A percentile compares a stretch with the other conserved stretches of the same genome.
phyloP scores from a whole-genome alignment of 208 protist species.

The Leishmania gerbilli region DNA sequence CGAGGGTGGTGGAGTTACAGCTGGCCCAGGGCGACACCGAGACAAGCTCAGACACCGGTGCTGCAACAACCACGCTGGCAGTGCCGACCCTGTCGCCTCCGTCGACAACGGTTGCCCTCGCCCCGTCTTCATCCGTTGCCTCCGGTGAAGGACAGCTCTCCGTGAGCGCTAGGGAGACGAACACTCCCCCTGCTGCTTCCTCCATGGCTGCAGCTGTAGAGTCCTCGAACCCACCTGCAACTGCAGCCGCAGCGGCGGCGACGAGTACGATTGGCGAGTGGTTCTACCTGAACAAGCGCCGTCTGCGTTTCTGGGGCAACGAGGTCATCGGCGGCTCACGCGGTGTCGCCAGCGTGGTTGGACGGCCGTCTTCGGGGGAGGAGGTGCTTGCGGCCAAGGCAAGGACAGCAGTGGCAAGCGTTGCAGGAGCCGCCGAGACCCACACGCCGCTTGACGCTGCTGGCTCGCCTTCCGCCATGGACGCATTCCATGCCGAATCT shows the following conservation, averaged over 20 bases:
- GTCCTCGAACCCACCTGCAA: background rate
- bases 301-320: slow-evolving; percentile 15
- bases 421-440: background rate
- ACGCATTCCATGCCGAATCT: background rate
- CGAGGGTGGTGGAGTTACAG: slow-evolving; percentile 5
- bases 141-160: background rate
- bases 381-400: background rate
- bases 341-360: background rate
- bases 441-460: background rate
- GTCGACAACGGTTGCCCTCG: background rate
- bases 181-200: background rate
- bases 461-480: background rate
- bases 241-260: background rate
- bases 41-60: background rate
- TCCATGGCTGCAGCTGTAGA: no score
- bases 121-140: background rate
- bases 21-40: slow-evolving; percentile 1
- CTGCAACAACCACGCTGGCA: background rate
- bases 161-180: background rate
- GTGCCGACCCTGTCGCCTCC: background rate
- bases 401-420: background rate
- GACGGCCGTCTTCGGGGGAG: background rate
- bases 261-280: slow-evolving; percentile 33
- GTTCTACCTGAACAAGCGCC: slow-evolving; percentile 35
- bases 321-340: background rate